These are phyloP conservation scores for Aspergillus chevalieri DNA, from an alignment of 2,329 filamentous ascomycete genomes.

Conservation along the genomic window DNA sequence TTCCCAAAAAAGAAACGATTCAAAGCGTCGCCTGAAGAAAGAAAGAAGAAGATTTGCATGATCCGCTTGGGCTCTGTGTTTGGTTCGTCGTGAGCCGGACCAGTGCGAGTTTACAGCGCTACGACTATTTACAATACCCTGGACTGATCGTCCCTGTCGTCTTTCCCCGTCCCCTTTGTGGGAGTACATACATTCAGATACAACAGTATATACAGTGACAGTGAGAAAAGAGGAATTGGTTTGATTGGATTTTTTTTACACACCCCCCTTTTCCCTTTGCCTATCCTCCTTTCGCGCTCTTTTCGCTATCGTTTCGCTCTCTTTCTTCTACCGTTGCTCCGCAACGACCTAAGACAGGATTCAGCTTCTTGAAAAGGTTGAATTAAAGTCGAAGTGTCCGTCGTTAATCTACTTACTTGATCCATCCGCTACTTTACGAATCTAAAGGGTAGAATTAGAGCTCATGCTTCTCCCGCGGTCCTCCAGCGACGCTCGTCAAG, in stretches of 20 bases:
- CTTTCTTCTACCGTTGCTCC: conserved; percentile 12
- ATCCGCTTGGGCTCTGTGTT: too few relatives aligned
- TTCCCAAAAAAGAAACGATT: neutral
- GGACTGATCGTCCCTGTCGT: too few relatives aligned
- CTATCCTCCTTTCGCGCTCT: too few relatives aligned
- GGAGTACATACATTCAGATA: too few relatives aligned
- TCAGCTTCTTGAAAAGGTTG: conserved; percentile 1
- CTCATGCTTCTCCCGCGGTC: conserved; percentile 31
- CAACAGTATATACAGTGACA: too few relatives aligned
- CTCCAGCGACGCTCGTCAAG: conserved; percentile 29
- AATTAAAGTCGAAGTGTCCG: conserved; percentile 10
- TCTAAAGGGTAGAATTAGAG: conserved; percentile 10
- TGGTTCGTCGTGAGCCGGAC: too few relatives aligned
- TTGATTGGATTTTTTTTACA: conserved; percentile 3
- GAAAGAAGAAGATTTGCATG: too few relatives aligned
- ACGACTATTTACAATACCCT: too few relatives aligned
- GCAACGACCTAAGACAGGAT: conserved; percentile 11
- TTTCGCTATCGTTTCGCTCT: too few relatives aligned
- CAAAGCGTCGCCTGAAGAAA: neutral
- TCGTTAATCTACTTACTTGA: conserved; percentile 14
- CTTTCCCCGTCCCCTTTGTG: too few relatives aligned
- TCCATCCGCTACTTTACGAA: conserved; percentile 7
- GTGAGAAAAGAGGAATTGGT: neutral
- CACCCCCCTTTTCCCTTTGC: conserved; percentile 2
- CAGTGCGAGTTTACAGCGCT: too few relatives aligned